A percentile compares a stretch with the other conserved stretches of the same genome.
Conservation (phyloP, 768 basidiomycete genomes). For the Kwoniella shandongensis region DNA sequence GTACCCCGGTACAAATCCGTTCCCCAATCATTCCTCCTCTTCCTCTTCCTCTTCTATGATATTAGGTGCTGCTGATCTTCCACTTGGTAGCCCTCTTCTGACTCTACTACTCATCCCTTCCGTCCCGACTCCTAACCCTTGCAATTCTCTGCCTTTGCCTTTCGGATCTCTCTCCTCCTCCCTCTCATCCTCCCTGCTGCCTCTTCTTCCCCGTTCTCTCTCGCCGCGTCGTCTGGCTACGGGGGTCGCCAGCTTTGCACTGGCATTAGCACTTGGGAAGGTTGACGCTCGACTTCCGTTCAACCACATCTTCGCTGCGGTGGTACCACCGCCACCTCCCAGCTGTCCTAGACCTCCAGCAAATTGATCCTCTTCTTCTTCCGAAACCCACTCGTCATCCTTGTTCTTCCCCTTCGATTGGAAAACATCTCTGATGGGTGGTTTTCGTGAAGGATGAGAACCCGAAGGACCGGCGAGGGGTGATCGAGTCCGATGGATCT, state of each 20-base stretch:
- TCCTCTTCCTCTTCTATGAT: constrained; percentile 36
- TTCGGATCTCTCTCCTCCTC: constrained; percentile 2
- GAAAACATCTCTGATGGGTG: constrained; percentile 52
- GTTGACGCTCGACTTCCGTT: constrained; percentile 19
- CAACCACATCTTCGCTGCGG: constrained; percentile 15
- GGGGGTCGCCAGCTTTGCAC: constrained; percentile 3
- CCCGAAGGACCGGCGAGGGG: constrained; percentile 58
- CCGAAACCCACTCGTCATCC: constrained; percentile 54
- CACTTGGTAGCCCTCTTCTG: constrained; percentile 15
- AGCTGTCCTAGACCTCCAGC: constrained; percentile 53
- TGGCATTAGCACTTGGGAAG: constrained; percentile 11
- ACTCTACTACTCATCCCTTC: constrained; percentile 2
- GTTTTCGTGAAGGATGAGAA: constrained; percentile 61
- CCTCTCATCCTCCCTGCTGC: constrained; percentile 12
- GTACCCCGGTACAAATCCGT: no score
- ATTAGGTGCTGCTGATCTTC: constrained; percentile 18
- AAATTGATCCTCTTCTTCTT: constrained; percentile 49
- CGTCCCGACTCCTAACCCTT: constrained; percentile 9
- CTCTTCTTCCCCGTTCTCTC: constrained; percentile 12
- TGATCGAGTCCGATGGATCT: constrained; percentile 69
- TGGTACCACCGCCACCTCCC: background rate
- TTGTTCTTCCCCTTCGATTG: constrained; percentile 40
- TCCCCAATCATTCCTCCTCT: constrained; percentile 23
- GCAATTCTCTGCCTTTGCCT: background rate
- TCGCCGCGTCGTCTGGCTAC: background rate